Evolutionary conservation across 768 basidiomycete species (phyloP), one percentile per base, ranked within the genome.

Genomic region (Rhizopogon vinicolor): DNA sequence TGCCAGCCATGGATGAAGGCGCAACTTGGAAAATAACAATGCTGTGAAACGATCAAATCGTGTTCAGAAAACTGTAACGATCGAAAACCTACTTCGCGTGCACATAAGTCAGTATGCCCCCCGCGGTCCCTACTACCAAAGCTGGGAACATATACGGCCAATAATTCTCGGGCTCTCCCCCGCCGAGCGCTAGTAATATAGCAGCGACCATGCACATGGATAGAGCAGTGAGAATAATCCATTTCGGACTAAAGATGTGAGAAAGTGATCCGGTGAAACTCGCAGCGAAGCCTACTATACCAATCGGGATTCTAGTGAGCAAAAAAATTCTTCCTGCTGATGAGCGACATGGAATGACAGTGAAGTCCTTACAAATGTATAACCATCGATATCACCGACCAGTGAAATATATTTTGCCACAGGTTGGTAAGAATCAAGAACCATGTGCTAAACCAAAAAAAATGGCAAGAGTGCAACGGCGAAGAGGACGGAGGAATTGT

Each of bases 141-240:
- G 74, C 82, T 43, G 82, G 80, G 59, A 83, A 78, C 43, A 74
- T 66, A 54, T 72, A 69, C 1, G 61, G 53, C 79, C 77, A 84
- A 63, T 83, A 84, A 43, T 69, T 62, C 10, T 67, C 68, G 12
- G 71, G 68, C 8, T 59, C 58, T 58, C 75, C 68, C 54, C 78
- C 72, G 0, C 73, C 75, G 46, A 76, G 67, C 7, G 75, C 73
- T 42, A 82, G 66, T n/a, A 82, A 63, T 39, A 70, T 56, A 3
- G 75, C 78, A 16, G 74, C 72, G 13, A 71, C 56, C 37, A 75
- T 59, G 37, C 74, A 59, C 52, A 78, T 58, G 33, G 63, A 52
- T 52, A 76, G 71, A 5, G 77, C 59, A 25, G 25, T 4, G 25
- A 25, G 25, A 25, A 25, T 25, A 4, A 25, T 25, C 25, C 25